These are phyloP conservation scores for Rhodotorula paludigena DNA, from an alignment of 768 basidiomycete species.

Conservation along the genomic window DNA sequence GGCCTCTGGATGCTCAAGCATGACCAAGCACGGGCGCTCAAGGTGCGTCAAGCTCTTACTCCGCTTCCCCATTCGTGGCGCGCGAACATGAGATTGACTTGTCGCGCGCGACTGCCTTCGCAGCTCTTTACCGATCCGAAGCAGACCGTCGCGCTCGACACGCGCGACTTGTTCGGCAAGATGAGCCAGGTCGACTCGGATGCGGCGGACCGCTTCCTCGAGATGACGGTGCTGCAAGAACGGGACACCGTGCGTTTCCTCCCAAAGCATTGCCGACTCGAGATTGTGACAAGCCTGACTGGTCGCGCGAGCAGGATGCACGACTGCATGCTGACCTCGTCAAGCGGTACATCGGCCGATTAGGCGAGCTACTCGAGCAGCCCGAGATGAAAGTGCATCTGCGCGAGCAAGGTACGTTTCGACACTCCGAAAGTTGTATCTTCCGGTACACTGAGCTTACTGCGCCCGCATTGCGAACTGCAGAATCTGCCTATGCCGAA, in stretches of 20 bases:
- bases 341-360: constrained; percentile 28
- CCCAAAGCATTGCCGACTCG: neutral
- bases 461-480: no score
- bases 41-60: constrained; percentile 5
- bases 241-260: constrained; percentile 25
- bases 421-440: no score
- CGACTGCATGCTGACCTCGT: constrained; percentile 35
- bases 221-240: constrained; percentile 28
- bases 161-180: constrained; percentile 31
- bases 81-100: neutral
- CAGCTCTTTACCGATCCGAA: constrained; percentile 39
- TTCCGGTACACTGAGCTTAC: no score
- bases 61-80: neutral
- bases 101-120: no score
- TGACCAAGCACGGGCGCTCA: constrained; percentile 25
- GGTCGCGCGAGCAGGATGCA: constrained; percentile 4
- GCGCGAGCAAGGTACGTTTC: constrained; percentile 24
- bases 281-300: no score
- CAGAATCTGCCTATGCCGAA: constrained; percentile 21
- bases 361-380: constrained; percentile 15
- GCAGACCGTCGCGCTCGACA: constrained; percentile 34
- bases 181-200: constrained; percentile 22
- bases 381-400: constrained; percentile 19
- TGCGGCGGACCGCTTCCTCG: constrained; percentile 37
- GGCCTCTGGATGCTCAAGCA: constrained; percentile 37